A percentile compares a stretch with the other conserved stretches of the same genome.
These are phyloP conservation scores for Pseudogymnoascus verrucosus DNA, from an alignment of 2,329 filamentous ascomycete species.

Conservation along the genomic window DNA sequence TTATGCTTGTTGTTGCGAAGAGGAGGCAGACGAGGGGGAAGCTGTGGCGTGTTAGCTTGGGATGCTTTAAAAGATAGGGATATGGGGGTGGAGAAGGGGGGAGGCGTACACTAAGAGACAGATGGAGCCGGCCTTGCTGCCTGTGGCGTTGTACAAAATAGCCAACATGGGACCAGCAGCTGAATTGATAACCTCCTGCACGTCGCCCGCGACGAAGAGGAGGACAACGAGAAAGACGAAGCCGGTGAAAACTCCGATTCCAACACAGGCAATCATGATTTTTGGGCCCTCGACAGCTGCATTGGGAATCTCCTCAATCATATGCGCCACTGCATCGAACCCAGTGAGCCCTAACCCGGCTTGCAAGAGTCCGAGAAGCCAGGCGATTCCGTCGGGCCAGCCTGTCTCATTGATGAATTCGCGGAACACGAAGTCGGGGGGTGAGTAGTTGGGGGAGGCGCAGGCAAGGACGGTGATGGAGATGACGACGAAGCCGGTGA, in stretches of 20 bases:
- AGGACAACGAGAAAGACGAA: conserved; percentile 34
- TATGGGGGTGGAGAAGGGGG: no score
- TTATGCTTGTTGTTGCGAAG: conserved; percentile 55
- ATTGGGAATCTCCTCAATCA: conserved; percentile 40
- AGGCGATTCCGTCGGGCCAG: conserved; percentile 39
- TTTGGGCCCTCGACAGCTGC: conserved; percentile 27
- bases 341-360: conserved; percentile 32
- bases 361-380: conserved; percentile 33
- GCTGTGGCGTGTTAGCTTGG: conserved; percentile 31
- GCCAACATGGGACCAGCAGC: conserved; percentile 31
- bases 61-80: no score
- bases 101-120: conserved; percentile 19
- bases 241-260: conserved; percentile 35
- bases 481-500: conserved; percentile 34
- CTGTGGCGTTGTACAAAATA: background rate
- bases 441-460: conserved; percentile 34
- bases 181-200: conserved; percentile 34
- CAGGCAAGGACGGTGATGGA: conserved; percentile 41
- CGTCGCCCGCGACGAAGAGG: conserved; percentile 37
- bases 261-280: conserved; percentile 24
- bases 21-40: conserved; percentile 57
- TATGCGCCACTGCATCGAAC: conserved; percentile 37
- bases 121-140: conserved; percentile 13
- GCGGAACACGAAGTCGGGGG: conserved; percentile 44
- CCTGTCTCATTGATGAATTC: conserved; percentile 43